These are phyloP conservation scores for Aspergillus niger DNA, from an alignment of 2,329 filamentous ascomycete species.

Conservation along the genomic window DNA sequence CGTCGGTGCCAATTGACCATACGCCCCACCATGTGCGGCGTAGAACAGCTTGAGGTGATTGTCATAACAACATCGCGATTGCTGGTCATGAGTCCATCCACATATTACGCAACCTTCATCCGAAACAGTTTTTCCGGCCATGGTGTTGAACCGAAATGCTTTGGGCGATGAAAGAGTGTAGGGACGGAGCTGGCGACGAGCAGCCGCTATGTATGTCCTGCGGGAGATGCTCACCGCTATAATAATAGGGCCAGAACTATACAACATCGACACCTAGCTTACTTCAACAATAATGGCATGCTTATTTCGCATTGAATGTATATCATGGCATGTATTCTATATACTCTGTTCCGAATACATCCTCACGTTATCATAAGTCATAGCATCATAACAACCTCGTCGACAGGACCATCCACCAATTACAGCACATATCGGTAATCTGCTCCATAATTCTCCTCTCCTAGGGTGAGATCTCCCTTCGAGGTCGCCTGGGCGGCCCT, in stretches of 20 bases:
- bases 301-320: too few relatives aligned
- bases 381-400: neutral
- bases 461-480: conserved; percentile 22
- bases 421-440: conserved; percentile 42
- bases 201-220: too few relatives aligned
- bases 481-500: conserved; percentile 15
- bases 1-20: conserved; percentile 24
- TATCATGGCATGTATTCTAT: neutral
- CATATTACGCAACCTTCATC: neutral
- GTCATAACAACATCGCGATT: conserved; percentile 16
- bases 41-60: conserved; percentile 24
- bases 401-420: neutral
- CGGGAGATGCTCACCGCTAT: too few relatives aligned
- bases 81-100: neutral
- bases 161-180: too few relatives aligned
- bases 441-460: conserved; percentile 45
- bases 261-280: too few relatives aligned
- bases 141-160: too few relatives aligned
- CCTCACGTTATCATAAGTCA: neutral
- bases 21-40: conserved; percentile 16
- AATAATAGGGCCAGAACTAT: too few relatives aligned
- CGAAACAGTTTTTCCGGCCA: too few relatives aligned
- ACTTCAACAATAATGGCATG: too few relatives aligned
- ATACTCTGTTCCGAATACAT: neutral
- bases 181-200: too few relatives aligned